Conservation (phyloP, 768 basidiomycete genomes). For the Saitozyma podzolica region DNA sequence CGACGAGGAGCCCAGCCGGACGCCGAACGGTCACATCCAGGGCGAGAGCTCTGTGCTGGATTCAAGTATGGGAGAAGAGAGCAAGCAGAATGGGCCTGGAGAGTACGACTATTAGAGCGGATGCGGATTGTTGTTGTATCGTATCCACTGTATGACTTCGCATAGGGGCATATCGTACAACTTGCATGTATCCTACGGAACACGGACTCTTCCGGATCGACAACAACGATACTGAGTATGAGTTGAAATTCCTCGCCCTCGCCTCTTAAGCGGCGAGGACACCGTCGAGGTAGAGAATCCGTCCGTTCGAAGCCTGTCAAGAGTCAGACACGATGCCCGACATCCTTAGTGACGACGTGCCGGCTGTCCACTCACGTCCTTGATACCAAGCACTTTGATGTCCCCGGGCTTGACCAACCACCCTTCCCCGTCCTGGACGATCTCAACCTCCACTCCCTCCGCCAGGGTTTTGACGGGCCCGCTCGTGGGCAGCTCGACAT, state of each 20-base stretch:
- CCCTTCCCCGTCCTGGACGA: constrained; percentile 25
- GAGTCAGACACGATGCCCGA: neutral
- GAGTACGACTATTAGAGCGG: constrained; percentile 21
- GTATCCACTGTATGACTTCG: neutral
- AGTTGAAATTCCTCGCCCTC: too few species aligned
- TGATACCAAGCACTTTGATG: constrained; percentile 36
- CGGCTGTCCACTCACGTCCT: constrained; percentile 33
- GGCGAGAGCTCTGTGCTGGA: neutral
- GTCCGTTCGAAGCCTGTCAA: constrained; percentile 34
- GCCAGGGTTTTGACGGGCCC: constrained; percentile 27
- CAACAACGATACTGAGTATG: neutral
- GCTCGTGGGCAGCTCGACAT: constrained; percentile 12
- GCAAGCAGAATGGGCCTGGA: constrained; percentile 16
- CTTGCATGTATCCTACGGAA: neutral
- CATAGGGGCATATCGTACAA: neutral
- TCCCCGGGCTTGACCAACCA: constrained; percentile 42
- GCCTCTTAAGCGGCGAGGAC: constrained; percentile 11
- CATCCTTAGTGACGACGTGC: neutral
- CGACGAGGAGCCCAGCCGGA: constrained; percentile 35
- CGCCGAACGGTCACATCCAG: constrained; percentile 8
- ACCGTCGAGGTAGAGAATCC: constrained; percentile 35
- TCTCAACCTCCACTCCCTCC: constrained; percentile 19
- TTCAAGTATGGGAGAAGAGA: neutral
- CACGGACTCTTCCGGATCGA: neutral
- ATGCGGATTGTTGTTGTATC: neutral